Evolutionary conservation across 257 asterid species (phyloP).

Genomic region (Petunia axillaris): DNA sequence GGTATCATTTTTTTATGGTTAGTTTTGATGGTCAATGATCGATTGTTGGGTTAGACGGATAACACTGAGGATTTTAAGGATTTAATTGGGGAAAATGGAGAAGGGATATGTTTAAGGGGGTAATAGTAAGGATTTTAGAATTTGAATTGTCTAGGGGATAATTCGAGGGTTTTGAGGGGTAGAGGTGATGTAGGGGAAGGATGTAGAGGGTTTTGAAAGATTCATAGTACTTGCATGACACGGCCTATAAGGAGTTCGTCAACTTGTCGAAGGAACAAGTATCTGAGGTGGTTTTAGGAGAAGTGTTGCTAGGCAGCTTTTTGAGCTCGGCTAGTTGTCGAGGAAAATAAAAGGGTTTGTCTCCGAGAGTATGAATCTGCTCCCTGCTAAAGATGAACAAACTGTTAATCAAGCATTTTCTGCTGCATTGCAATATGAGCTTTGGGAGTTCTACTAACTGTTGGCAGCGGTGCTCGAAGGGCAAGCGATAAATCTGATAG

Average conservation of each 20-base stretch:
- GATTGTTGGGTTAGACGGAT: constrained; percentile 35
- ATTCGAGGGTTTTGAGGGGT: constrained; percentile 41
- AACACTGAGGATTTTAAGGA: constrained; percentile 40
- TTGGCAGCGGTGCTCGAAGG: constrained; percentile 83
- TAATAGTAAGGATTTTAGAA: constrained; percentile 44
- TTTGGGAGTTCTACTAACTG: constrained; percentile 75
- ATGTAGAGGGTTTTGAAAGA: constrained; percentile 74
- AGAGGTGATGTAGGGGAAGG: constrained; percentile 62
- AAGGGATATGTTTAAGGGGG: constrained; percentile 38
- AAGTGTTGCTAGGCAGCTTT: constrained; percentile 69
- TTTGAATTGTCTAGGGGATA: constrained; percentile 47
- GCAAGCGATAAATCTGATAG: constrained; percentile 88
- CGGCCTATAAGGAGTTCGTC: constrained; percentile 71
- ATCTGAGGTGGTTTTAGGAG: constrained; percentile 73
- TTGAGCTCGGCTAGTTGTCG: constrained; percentile 91
- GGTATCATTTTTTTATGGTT: no score
- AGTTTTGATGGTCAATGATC: no score
- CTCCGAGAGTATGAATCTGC: constrained; percentile 63
- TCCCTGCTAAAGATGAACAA: constrained; percentile 82
- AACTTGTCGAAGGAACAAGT: constrained; percentile 77
- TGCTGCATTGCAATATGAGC: constrained; percentile 91
- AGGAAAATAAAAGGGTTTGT: constrained; percentile 77
- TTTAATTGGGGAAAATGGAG: constrained; percentile 39
- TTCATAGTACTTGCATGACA: constrained; percentile 78
- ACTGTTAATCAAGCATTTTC: constrained; percentile 96